phyloP scores from a whole-genome alignment of 495 filamentous ascomycete genomes.

The Penicilliopsis zonata region DNA sequence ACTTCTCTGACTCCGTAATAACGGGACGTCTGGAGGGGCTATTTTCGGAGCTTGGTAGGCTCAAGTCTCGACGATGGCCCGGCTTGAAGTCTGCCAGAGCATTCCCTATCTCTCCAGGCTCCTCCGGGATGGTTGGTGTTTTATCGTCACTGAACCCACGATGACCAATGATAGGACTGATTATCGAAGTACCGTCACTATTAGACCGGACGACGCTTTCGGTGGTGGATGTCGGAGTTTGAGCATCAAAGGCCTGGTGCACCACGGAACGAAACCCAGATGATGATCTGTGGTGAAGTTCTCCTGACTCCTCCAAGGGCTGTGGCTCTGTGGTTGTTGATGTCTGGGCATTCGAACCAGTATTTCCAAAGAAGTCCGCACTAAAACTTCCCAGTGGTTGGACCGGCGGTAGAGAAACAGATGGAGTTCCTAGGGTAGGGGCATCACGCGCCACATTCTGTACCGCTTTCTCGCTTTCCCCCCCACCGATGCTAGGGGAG shows the following conservation, averaged over 20 bases:
- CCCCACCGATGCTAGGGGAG: too few species aligned
- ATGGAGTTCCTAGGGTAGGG: slow-evolving; percentile 8
- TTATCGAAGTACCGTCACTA: slow-evolving; percentile 50
- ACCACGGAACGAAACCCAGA: slow-evolving; percentile 56
- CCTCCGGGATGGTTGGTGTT: slow-evolving; percentile 49
- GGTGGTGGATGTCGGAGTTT: slow-evolving; percentile 41
- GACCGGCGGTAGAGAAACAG: slow-evolving; percentile 44
- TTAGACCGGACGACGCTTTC: slow-evolving; percentile 45
- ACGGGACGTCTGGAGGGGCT: slow-evolving; percentile 49
- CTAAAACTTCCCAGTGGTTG: slow-evolving; percentile 56
- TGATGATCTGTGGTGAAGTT: slow-evolving; percentile 43
- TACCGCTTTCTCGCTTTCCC: too few species aligned
- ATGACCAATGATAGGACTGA: slow-evolving; percentile 57
- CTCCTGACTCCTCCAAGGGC: slow-evolving; percentile 3
- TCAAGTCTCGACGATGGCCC: slow-evolving; percentile 49
- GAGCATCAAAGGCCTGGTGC: slow-evolving; percentile 56
- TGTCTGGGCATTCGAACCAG: slow-evolving; percentile 7
- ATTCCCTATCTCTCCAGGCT: slow-evolving; percentile 26
- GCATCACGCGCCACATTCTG: too few species aligned
- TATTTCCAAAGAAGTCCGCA: slow-evolving; percentile 20
- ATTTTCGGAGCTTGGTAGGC: slow-evolving; percentile 48
- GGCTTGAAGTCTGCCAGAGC: slow-evolving; percentile 31
- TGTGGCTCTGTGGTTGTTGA: slow-evolving; percentile 5
- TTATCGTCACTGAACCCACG: slow-evolving; percentile 24
- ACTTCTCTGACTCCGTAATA: slow-evolving; percentile 26